phyloP scores from a whole-genome alignment of 2,329 filamentous ascomycete genomes.

The Dryadomyces quercivorus region DNA sequence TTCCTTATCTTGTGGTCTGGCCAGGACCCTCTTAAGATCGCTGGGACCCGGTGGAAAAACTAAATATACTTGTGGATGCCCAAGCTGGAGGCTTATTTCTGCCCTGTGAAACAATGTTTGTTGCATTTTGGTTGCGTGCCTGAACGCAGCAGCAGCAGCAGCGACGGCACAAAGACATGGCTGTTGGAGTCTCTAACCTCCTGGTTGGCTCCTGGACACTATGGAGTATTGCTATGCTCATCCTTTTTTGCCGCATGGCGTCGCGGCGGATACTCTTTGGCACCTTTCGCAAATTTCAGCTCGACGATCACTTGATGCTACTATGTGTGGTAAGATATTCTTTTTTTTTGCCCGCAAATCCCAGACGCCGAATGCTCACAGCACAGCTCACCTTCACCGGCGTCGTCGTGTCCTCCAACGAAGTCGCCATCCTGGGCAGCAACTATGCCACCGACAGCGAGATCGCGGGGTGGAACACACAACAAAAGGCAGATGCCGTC shows the following conservation, averaged over 20 bases:
- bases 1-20: background rate
- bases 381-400: conserved; percentile 23
- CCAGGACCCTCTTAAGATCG: too few relatives aligned
- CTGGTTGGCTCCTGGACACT: conserved; percentile 12
- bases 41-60: too few relatives aligned
- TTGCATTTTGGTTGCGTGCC: background rate
- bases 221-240: conserved; percentile 10
- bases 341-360: background rate
- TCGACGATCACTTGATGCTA: conserved; percentile 46
- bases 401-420: conserved; percentile 28
- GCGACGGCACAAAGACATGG: background rate
- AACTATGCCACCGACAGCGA: conserved; percentile 28
- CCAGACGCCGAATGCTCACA: background rate
- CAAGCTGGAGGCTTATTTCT: too few relatives aligned
- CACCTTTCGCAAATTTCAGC: conserved; percentile 32
- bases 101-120: too few relatives aligned
- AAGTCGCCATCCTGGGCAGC: conserved; percentile 29
- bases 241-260: conserved; percentile 8
- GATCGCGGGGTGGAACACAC: conserved; percentile 28
- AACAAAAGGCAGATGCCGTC: conserved; percentile 27
- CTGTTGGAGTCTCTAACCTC: conserved; percentile 1
- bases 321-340: conserved; percentile 26
- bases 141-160: background rate
- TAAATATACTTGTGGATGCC: too few relatives aligned
- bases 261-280: conserved; percentile 27